These are phyloP conservation scores for Hortiboletus campestris DNA, from an alignment of 768 basidiomycete species.

Conservation along the genomic window DNA sequence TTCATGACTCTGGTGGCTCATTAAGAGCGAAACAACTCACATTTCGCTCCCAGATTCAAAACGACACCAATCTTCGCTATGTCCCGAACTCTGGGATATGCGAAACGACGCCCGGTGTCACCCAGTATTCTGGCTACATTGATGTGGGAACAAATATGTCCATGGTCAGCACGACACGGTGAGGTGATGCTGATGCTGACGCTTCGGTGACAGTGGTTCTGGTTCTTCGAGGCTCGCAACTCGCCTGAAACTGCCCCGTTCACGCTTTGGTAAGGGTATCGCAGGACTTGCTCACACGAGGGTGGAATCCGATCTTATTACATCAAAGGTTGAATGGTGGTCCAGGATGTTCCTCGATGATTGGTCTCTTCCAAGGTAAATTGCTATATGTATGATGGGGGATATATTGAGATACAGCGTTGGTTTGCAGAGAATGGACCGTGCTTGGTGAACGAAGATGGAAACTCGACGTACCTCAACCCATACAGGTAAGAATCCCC, in stretches of 20 bases:
- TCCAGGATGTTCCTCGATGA: constrained; percentile 62
- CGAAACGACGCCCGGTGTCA: constrained; percentile 61
- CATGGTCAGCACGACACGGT: constrained; percentile 39
- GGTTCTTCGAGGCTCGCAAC: constrained; percentile 68
- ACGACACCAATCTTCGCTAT: constrained; percentile 41
- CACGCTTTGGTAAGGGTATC: constrained; percentile 51
- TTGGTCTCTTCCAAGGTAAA: constrained; percentile 62
- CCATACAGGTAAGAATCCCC: constrained; percentile 48
- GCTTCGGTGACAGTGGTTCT: constrained; percentile 53
- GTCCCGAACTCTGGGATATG: constrained; percentile 62
- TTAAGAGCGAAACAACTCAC: neutral
- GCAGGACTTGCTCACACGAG: neutral
- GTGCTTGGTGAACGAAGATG: constrained; percentile 56
- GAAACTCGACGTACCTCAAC: constrained; percentile 51
- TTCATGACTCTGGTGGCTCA: neutral
- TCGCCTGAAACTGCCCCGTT: constrained; percentile 62
- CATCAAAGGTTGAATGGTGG: constrained; percentile 54
- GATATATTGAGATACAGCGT: neutral
- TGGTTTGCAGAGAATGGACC: constrained; percentile 55
- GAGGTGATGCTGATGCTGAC: constrained; percentile 1
- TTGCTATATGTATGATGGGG: neutral
- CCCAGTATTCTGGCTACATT: constrained; percentile 61
- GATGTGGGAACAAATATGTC: constrained; percentile 57
- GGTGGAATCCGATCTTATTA: neutral
- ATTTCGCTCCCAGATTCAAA: constrained; percentile 16